A percentile compares a stretch with the other conserved stretches of the same genome.
These are phyloP conservation scores for Eutrema heterophyllum DNA, from an alignment of 345 rosid genomes.

Conservation along the genomic window DNA sequence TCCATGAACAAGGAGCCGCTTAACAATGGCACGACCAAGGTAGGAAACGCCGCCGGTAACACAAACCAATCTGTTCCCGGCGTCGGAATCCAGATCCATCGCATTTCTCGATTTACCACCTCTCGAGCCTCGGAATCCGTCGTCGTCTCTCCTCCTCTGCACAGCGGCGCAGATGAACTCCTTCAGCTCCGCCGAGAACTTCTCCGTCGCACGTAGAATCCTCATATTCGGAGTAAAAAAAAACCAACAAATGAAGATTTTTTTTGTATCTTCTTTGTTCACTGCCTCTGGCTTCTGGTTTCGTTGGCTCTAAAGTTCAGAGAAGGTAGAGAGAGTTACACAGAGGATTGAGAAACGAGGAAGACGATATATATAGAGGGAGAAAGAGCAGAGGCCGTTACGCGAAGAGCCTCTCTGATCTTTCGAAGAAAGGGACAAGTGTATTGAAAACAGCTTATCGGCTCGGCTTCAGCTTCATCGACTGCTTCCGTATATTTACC, in stretches of 20 bases:
- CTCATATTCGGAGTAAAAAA: slow-evolving; percentile 19
- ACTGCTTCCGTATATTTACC: background rate
- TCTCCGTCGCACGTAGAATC: slow-evolving; percentile 19
- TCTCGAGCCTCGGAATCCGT: slow-evolving; percentile 7
- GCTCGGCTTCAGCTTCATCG: background rate
- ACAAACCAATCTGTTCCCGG: slow-evolving; percentile 46
- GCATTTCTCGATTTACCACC: slow-evolving; percentile 17
- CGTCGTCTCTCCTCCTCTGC: slow-evolving; percentile 34
- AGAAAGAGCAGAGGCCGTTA: slow-evolving; percentile 18
- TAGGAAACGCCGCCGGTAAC: slow-evolving; percentile 81
- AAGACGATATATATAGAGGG: background rate
- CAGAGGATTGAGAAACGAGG: background rate
- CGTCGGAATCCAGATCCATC: slow-evolving; percentile 26
- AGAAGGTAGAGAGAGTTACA: slow-evolving; percentile 11
- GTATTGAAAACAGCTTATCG: background rate
- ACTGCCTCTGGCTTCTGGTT: background rate
- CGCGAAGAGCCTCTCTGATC: slow-evolving; percentile 14
- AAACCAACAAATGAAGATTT: background rate
- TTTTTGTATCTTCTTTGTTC: background rate
- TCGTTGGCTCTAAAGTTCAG: background rate
- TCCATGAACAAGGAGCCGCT: slow-evolving; percentile 53
- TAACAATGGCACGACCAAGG: slow-evolving; percentile 62
- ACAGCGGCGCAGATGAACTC: slow-evolving; percentile 33
- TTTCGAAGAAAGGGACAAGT: background rate
- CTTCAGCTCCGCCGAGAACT: slow-evolving; percentile 19